Conservation (phyloP, 345 rosid species). For the Excoecaria cochinchinensis region DNA sequence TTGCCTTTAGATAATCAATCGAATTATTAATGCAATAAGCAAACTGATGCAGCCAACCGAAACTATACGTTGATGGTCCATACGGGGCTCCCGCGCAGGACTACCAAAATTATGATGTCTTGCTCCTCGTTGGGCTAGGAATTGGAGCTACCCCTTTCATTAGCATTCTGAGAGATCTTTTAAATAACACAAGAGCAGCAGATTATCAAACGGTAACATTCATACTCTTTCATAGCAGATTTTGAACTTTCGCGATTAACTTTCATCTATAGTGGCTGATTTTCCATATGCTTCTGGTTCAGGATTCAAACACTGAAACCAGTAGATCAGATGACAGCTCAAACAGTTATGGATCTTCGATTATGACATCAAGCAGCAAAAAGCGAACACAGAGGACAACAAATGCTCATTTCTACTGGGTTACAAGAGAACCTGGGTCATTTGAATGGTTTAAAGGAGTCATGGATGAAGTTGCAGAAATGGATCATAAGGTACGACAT, state of each 20-base stretch:
- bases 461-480: conserved; percentile 90
- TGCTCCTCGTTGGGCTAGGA: conserved; percentile 93
- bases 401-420: conserved; percentile 94
- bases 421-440: conserved; percentile 90
- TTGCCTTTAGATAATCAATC: background rate
- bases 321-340: conserved; percentile 67
- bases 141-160: conserved; percentile 97
- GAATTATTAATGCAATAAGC: conserved; percentile 10
- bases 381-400: conserved; percentile 54
- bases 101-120: conserved; percentile 80
- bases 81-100: conserved; percentile 98
- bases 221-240: background rate
- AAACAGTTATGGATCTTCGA: conserved; percentile 70
- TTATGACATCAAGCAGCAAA: conserved; percentile 40
- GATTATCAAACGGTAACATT: conserved; percentile 62
- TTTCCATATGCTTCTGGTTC: background rate
- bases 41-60: conserved; percentile 61
- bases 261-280: conserved; percentile 1
- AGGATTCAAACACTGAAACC: conserved; percentile 61
- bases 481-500: conserved; percentile 71
- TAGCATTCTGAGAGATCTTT: conserved; percentile 86
- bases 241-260: background rate
- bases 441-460: conserved; percentile 98
- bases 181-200: conserved; percentile 56
- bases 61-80: conserved; percentile 78